These are phyloP conservation scores for Orychophragmus violaceus DNA, from an alignment of 345 rosid species.

Conservation along the genomic window DNA sequence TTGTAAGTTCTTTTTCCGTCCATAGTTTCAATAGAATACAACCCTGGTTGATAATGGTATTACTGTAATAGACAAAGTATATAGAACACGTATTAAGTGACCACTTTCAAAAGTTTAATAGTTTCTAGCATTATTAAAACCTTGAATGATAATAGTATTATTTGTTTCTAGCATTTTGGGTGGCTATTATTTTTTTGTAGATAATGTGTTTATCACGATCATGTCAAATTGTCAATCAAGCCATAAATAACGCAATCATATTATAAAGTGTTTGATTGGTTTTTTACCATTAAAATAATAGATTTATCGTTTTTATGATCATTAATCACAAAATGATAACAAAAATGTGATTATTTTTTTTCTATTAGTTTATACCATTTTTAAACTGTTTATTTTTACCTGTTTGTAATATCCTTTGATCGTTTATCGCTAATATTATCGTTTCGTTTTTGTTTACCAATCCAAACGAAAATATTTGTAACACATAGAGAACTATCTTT, in stretches of 20 bases:
- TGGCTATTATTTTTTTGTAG: not conserved
- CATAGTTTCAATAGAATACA: conserved; percentile 10
- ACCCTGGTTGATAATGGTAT: not conserved
- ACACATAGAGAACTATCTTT: not conserved
- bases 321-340: too few relatives aligned
- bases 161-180: not conserved
- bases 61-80: not conserved
- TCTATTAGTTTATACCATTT: too few relatives aligned
- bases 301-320: too few relatives aligned
- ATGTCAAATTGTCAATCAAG: not conserved
- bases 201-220: not conserved
- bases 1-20: not conserved
- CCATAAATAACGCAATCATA: not conserved
- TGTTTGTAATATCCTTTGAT: too few relatives aligned
- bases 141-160: not conserved
- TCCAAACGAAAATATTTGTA: not conserved
- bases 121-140: not conserved
- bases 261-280: too few relatives aligned
- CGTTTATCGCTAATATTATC: too few relatives aligned
- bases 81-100: not conserved
- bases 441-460: too few relatives aligned
- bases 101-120: not conserved
- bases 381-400: too few relatives aligned
- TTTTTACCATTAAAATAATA: too few relatives aligned
- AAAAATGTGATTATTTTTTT: too few relatives aligned